Evolutionary conservation across 257 asterid genomes (phyloP).

Genomic region (Solanum paucissectum): DNA sequence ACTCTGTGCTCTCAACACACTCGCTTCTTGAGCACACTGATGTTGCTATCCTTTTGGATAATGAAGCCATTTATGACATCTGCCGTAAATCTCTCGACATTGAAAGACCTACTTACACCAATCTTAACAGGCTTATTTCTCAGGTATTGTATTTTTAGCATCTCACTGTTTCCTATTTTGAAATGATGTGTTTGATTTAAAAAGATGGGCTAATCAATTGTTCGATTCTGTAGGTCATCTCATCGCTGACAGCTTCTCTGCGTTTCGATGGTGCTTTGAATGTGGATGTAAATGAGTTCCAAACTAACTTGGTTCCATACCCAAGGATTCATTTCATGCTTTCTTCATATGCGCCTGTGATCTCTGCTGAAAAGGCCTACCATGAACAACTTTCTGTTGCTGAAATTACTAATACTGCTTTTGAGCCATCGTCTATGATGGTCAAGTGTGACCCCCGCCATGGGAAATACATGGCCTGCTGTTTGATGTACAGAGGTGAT

Average conservation of each 20-base stretch:
- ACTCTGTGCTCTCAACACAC: conserved; percentile 88
- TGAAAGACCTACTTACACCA: conserved; percentile 92
- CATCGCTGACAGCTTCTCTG: conserved; percentile 82
- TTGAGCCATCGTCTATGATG: conserved; percentile 98
- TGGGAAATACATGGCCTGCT: conserved; percentile 97
- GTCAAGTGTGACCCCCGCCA: conserved; percentile 93
- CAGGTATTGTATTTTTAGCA: conserved; percentile 33
- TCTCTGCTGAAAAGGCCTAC: conserved; percentile 87
- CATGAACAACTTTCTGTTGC: conserved; percentile 94
- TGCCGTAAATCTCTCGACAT: conserved; percentile 93
- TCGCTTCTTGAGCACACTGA: conserved; percentile 93
- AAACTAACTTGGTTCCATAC: conserved; percentile 90
- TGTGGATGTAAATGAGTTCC: conserved; percentile 94
- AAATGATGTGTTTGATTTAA: background rate
- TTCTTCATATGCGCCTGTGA: conserved; percentile 89
- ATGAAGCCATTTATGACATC: conserved; percentile 85
- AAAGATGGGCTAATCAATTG: no score
- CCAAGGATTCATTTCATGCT: conserved; percentile 98
- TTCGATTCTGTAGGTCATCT: conserved; percentile 44
- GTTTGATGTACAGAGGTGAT: conserved; percentile 93
- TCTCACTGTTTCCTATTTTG: background rate
- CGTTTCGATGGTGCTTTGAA: conserved; percentile 90
- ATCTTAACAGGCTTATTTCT: conserved; percentile 83
- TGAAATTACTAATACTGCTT: conserved; percentile 90
- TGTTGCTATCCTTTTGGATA: conserved; percentile 86